phyloP scores from a whole-genome alignment of 768 basidiomycete genomes.

The Obba rivulosa region DNA sequence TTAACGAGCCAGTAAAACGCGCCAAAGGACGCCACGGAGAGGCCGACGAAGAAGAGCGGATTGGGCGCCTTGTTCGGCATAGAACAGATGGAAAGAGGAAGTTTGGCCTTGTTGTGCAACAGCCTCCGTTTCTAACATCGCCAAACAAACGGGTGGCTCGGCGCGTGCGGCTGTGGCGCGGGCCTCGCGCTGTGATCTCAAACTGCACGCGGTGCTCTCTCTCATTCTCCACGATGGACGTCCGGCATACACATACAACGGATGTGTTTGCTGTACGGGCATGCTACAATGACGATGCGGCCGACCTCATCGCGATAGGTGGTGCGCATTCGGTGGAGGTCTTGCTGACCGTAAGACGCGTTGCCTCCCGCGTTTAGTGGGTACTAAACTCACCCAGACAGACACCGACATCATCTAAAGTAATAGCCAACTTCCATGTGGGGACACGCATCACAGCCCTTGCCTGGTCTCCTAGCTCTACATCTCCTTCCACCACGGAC shows the following conservation, averaged over 20 bases:
- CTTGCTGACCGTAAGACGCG: slow-evolving; percentile 50
- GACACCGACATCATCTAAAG: slow-evolving; percentile 35
- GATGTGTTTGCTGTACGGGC: slow-evolving; percentile 59
- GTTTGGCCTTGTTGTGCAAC: slow-evolving; percentile 1
- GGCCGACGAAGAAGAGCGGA: slow-evolving; percentile 54
- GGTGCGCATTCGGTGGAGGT: slow-evolving; percentile 71
- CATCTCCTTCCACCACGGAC: slow-evolving; percentile 60
- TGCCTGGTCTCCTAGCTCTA: slow-evolving; percentile 69
- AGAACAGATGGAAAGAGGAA: slow-evolving; percentile 5
- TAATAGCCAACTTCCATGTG: slow-evolving; percentile 68
- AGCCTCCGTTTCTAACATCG: slow-evolving; percentile 9
- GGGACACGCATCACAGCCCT: slow-evolving; percentile 67
- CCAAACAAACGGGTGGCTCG: slow-evolving; percentile 20
- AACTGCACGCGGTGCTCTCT: slow-evolving; percentile 1
- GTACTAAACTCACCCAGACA: slow-evolving; percentile 27
- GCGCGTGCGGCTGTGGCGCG: slow-evolving; percentile 6
- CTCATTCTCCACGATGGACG: slow-evolving; percentile 40
- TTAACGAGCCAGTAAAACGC: slow-evolving; percentile 53
- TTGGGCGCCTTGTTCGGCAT: slow-evolving; percentile 41
- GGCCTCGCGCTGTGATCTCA: neutral
- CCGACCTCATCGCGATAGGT: slow-evolving; percentile 67
- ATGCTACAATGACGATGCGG: slow-evolving; percentile 57
- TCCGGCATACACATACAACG: slow-evolving; percentile 54
- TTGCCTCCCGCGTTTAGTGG: slow-evolving; percentile 3
- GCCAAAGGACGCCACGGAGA: slow-evolving; percentile 51